These are phyloP conservation scores for Teunomyces aglyptinius DNA, from an alignment of 805 yeast genomes.

Conservation along the genomic window DNA sequence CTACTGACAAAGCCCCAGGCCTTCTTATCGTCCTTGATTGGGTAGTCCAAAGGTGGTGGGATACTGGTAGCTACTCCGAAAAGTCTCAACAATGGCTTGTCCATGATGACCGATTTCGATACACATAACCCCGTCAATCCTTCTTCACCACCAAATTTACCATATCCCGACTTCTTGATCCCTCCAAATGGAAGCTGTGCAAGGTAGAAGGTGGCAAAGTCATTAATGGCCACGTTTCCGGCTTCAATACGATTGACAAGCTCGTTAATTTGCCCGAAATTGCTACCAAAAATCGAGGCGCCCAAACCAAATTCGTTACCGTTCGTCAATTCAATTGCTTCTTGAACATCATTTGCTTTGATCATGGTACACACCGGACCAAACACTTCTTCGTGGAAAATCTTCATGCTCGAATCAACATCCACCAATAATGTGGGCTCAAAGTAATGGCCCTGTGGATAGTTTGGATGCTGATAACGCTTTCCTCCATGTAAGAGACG, in stretches of 20 bases:
- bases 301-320: constrained; percentile 89
- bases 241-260: constrained; percentile 65
- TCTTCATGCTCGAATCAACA: constrained; percentile 68
- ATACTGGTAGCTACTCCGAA: constrained; percentile 68
- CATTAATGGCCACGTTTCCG: constrained; percentile 96
- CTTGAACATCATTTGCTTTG: constrained; percentile 62
- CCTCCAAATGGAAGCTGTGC: constrained; percentile 99
- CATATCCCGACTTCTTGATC: constrained; percentile 87
- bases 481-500: constrained; percentile 76
- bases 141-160: constrained; percentile 97
- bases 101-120: constrained; percentile 85
- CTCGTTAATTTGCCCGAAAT: constrained; percentile 53
- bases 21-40: constrained; percentile 71
- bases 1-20: constrained; percentile 90
- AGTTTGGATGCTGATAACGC: constrained; percentile 79
- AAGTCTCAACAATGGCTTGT: constrained; percentile 61
- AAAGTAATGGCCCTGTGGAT: constrained; percentile 94
- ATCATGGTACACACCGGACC: constrained; percentile 87
- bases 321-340: constrained; percentile 78
- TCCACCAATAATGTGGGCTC: constrained; percentile 85
- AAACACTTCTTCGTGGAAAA: constrained; percentile 89
- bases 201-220: constrained; percentile 93
- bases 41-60: constrained; percentile 90
- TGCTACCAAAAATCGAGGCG: constrained; percentile 79
- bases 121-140: constrained; percentile 88